Conservation (phyloP, 2,329 filamentous ascomycete genomes). For the Elsinoe fawcettii region DNA sequence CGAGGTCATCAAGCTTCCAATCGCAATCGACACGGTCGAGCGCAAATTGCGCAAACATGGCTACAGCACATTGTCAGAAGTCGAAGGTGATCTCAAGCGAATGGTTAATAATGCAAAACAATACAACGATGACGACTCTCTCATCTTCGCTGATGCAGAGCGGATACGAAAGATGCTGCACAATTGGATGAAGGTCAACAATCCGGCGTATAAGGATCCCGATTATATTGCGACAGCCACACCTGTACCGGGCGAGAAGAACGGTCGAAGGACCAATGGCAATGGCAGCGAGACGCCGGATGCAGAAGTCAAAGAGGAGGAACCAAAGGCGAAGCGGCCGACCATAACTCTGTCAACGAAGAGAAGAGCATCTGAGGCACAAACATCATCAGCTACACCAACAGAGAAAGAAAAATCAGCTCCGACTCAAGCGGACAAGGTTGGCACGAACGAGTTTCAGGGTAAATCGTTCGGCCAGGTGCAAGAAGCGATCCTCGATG, state of each 20-base stretch:
- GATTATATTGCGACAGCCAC: constrained; percentile 66
- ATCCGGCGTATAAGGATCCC: constrained; percentile 67
- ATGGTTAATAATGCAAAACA: constrained; percentile 84
- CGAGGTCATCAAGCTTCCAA: constrained; percentile 64
- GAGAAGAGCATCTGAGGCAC: not conserved
- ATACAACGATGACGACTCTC: constrained; percentile 65
- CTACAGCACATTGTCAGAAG: constrained; percentile 62
- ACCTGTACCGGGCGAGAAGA: constrained; percentile 54
- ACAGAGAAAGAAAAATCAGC: not conserved
- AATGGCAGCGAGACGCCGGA: constrained; percentile 20
- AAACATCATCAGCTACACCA: not conserved
- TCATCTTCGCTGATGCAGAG: constrained; percentile 75
- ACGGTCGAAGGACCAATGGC: constrained; percentile 22
- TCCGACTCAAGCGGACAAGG: not conserved
- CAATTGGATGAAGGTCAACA: constrained; percentile 79
- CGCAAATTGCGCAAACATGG: constrained; percentile 59
- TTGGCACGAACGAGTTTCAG: constrained; percentile 47
- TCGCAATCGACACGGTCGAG: constrained; percentile 71
- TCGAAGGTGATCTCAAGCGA: constrained; percentile 81
- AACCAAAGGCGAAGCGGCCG: constrained; percentile 21
- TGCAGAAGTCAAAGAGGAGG: constrained; percentile 21
- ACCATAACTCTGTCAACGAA: constrained; percentile 16
- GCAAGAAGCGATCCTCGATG: constrained; percentile 75
- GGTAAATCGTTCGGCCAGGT: constrained; percentile 74
- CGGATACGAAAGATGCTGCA: constrained; percentile 77